These are phyloP conservation scores for Ambrosia trifida DNA, from an alignment of 129 eudicot species.

Conservation along the genomic window DNA sequence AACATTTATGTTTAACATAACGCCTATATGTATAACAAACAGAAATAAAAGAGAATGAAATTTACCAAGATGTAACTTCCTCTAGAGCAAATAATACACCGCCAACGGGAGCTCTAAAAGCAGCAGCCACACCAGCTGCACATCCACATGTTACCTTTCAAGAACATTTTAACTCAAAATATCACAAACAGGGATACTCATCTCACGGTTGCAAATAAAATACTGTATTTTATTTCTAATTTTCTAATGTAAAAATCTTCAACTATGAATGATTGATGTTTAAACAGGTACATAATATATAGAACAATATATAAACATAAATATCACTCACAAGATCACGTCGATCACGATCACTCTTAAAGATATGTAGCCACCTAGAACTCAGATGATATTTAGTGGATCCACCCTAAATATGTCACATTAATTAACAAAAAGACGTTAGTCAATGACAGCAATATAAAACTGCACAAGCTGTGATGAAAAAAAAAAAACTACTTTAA, in stretches of 20 bases:
- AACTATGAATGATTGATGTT: conserved; percentile 10
- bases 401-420: conserved; percentile 78
- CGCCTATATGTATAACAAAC: not conserved
- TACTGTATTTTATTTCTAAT: not conserved
- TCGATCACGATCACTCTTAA: conserved; percentile 92
- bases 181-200: conserved; percentile 1
- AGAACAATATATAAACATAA: not conserved
- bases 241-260: not conserved
- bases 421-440: conserved; percentile 16
- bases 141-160: conserved; percentile 99
- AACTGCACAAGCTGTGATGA: not conserved
- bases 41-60: conserved; percentile 18
- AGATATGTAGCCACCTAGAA: conserved; percentile 89
- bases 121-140: conserved; percentile 99
- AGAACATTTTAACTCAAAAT: conserved; percentile 39
- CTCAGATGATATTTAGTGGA: conserved; percentile 91
- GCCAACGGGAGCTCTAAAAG: conserved; percentile 99
- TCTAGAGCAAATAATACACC: conserved; percentile 98
- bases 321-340: conserved; percentile 92
- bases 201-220: not conserved
- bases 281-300: not conserved
- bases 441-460: not conserved
- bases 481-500: not conserved
- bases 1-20: not conserved
- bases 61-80: conserved; percentile 98